Conservation (phyloP, 306 rosid species). For the Pachyrhizus erosus region DNA sequence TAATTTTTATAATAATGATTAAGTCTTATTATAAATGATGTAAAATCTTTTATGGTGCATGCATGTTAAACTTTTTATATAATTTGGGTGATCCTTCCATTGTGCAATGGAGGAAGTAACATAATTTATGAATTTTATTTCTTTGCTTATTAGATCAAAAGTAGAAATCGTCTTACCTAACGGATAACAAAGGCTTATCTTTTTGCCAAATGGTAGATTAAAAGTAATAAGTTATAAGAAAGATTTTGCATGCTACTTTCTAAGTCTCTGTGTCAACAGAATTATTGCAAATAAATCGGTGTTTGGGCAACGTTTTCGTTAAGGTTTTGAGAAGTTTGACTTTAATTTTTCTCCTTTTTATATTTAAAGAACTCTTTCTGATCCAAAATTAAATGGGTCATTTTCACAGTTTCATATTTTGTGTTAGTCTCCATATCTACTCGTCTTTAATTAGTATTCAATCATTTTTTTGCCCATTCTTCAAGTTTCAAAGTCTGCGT, state of each 20-base stretch:
- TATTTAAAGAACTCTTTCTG: slow-evolving; percentile 17
- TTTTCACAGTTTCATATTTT: slow-evolving; percentile 25
- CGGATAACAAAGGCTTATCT: slow-evolving; percentile 35
- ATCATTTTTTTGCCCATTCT: slow-evolving; percentile 26
- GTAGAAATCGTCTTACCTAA: slow-evolving; percentile 44
- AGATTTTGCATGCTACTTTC: slow-evolving; percentile 12
- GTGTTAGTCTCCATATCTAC: slow-evolving; percentile 19
- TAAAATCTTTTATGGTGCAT: too few species aligned
- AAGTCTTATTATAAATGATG: too few species aligned
- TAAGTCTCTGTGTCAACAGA: slow-evolving; percentile 12
- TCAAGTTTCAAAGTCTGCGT: slow-evolving; percentile 40
- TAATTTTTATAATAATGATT: too few species aligned
- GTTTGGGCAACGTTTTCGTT: background rate
- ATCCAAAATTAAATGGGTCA: slow-evolving; percentile 25
- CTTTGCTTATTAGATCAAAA: slow-evolving; percentile 32
- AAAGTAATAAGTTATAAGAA: slow-evolving; percentile 15
- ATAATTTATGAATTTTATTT: background rate
- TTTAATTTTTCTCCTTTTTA: slow-evolving; percentile 2
- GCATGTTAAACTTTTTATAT: too few species aligned
- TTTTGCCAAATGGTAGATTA: slow-evolving; percentile 47
- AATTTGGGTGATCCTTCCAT: background rate
- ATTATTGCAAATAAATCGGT: slow-evolving; percentile 14
- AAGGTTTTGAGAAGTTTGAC: slow-evolving; percentile 37
- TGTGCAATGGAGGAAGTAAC: background rate
- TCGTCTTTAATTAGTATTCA: slow-evolving; percentile 14